These are phyloP conservation scores for Lasiosphaeriaceae sp. DNA, from an alignment of 495 filamentous ascomycete species.

Conservation along the genomic window DNA sequence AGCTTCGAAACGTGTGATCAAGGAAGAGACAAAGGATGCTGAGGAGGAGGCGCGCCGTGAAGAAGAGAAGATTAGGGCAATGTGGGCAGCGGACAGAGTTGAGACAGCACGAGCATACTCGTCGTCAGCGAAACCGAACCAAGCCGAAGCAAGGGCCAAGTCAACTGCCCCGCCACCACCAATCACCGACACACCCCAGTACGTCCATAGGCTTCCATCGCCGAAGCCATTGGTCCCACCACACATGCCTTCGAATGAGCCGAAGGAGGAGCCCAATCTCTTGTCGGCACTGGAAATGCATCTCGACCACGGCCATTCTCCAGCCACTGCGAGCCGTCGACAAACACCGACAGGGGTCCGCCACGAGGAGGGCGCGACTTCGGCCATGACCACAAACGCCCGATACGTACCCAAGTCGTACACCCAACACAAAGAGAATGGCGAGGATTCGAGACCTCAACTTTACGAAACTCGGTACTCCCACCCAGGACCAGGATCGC, in stretches of 20 bases:
- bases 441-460: constrained; percentile 1
- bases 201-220: neutral
- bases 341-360: constrained; percentile 3
- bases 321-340: neutral
- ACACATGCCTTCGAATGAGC: neutral
- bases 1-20: constrained; percentile 5
- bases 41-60: constrained; percentile 25
- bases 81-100: constrained; percentile 27
- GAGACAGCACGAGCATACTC: constrained; percentile 13
- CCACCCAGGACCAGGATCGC: neutral
- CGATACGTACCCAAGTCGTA: neutral
- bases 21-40: constrained; percentile 22
- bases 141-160: neutral
- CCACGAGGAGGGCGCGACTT: neutral
- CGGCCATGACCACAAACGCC: neutral
- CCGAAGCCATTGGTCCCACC: neutral
- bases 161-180: neutral
- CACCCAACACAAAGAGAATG: neutral
- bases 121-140: constrained; percentile 2
- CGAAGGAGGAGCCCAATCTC: constrained; percentile 3
- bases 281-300: constrained; percentile 22
- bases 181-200: neutral
- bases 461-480: constrained; percentile 1
- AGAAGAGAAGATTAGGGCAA: constrained; percentile 26
- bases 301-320: constrained; percentile 5